Conservation (phyloP, 129 eudicot genomes). For the Gnaphalium uliginosum region DNA sequence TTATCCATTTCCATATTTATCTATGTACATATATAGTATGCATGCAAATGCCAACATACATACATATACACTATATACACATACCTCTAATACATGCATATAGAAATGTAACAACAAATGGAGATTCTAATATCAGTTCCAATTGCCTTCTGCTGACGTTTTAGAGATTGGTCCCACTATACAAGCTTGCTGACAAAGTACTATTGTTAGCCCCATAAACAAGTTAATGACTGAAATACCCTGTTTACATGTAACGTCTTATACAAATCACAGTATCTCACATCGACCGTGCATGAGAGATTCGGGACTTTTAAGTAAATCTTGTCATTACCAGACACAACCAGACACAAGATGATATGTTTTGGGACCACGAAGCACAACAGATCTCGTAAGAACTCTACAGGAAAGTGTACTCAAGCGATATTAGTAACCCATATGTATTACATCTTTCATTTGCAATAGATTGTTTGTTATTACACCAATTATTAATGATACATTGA, state of each 20-base stretch:
- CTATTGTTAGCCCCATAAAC: conserved; percentile 15
- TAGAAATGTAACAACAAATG: conserved; percentile 33
- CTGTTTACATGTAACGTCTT: neutral
- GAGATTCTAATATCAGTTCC: conserved; percentile 57
- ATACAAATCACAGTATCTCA: too few relatives aligned
- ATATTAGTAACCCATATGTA: too few relatives aligned
- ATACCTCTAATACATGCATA: neutral
- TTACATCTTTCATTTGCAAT: neutral
- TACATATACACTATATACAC: conserved; percentile 2
- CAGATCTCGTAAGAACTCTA: too few relatives aligned
- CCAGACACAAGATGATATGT: too few relatives aligned
- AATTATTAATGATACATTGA: neutral
- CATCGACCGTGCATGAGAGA: neutral
- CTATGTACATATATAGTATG: neutral
- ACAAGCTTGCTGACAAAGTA: conserved; percentile 26
- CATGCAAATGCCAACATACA: neutral
- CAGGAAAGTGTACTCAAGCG: too few relatives aligned
- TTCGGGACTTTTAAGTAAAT: neutral
- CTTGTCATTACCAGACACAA: too few relatives aligned
- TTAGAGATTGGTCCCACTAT: conserved; percentile 39
- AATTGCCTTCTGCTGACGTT: conserved; percentile 40
- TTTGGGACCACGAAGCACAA: too few relatives aligned
- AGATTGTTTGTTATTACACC: neutral
- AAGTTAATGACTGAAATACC: conserved; percentile 27
- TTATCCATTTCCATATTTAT: conserved; percentile 10